Conservation (phyloP, 2,329 filamentous ascomycete genomes). For the Fusarium hostae region DNA sequence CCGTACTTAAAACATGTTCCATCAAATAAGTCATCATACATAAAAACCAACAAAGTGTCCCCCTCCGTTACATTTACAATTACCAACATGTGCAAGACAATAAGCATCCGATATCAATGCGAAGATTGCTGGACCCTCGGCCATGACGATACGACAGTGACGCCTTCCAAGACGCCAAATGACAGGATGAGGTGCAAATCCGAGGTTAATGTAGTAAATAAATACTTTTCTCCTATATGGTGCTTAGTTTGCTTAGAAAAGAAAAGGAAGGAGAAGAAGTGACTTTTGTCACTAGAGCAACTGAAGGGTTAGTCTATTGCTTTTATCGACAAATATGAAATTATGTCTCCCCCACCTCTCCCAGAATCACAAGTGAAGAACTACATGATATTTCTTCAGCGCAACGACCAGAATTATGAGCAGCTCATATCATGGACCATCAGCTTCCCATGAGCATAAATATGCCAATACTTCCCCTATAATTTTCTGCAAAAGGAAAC, state of each 20-base stretch:
- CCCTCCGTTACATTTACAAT: too few species aligned
- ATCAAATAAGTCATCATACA: neutral
- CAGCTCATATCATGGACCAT: neutral
- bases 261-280: neutral
- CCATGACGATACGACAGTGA: neutral
- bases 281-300: neutral
- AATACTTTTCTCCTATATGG: neutral
- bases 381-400: rapidly evolving
- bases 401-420: too few species aligned
- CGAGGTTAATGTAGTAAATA: neutral
- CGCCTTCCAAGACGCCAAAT: neutral
- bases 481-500: neutral
- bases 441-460: rapidly evolving
- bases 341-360: too few species aligned
- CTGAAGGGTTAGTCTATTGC: too few species aligned
- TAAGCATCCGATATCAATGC: neutral
- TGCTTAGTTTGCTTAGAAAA: neutral
- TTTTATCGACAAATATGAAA: rapidly evolving
- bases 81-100: neutral
- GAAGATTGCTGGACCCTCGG: neutral
- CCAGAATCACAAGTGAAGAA: rapidly evolving
- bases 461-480: neutral
- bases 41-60: rapidly evolving
- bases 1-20: too few species aligned
- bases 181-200: neutral